phyloP scores from a whole-genome alignment of 768 basidiomycete species.

The Tricholoma matsutake region DNA sequence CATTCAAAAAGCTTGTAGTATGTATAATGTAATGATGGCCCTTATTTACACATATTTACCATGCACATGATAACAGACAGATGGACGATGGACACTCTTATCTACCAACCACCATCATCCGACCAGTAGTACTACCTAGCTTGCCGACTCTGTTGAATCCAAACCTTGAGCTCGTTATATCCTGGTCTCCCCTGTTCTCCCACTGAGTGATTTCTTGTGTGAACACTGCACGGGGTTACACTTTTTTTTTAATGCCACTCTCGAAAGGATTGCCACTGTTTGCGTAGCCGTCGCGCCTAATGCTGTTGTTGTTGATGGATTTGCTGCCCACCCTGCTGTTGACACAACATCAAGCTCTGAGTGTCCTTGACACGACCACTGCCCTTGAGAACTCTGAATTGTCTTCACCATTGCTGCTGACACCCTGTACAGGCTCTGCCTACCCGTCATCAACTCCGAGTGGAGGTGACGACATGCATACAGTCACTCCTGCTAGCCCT shows the following conservation, averaged over 20 bases:
- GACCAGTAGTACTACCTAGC: not conserved
- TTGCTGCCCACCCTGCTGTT: not conserved
- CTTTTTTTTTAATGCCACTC: not conserved
- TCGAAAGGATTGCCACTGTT: not conserved
- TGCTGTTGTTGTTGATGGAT: not conserved
- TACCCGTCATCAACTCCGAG: not conserved
- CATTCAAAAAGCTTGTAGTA: too few species aligned
- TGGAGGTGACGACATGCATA: not conserved
- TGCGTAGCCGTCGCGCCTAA: not conserved
- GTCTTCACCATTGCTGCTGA: not conserved
- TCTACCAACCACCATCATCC: not conserved
- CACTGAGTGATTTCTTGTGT: not conserved
- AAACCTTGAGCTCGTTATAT: not conserved
- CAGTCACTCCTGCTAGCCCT: not conserved
- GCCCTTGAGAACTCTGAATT: too few species aligned
- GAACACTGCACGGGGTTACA: not conserved
- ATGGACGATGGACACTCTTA: not conserved
- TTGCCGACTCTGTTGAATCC: not conserved
- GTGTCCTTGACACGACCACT: not conserved
- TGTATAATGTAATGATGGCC: too few species aligned
- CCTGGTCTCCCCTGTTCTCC: not conserved
- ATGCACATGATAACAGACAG: not conserved
- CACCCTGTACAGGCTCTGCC: not conserved
- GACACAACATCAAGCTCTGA: not conserved
- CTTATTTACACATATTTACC: too few species aligned